Percentiles rank a stretch among this genome's conserved stretches.
Conservation (phyloP, 371 early-diverging fungal species). For the Saksenaea vasiformis region DNA sequence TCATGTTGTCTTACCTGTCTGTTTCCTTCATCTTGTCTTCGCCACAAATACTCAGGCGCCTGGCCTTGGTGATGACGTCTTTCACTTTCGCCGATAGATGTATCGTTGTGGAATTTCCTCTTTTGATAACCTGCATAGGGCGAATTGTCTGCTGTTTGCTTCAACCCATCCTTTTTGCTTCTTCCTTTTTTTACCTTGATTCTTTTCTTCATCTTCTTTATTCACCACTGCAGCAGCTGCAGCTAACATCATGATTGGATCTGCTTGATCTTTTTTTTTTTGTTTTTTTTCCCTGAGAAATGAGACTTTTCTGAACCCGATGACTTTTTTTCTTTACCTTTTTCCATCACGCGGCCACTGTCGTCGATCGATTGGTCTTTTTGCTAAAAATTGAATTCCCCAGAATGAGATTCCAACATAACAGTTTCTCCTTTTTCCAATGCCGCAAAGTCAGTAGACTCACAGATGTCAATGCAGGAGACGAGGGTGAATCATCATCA, state of each 20-base stretch:
- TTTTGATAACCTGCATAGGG: constrained; percentile 3
- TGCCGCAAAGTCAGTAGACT: constrained; percentile 6
- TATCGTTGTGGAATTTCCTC: constrained; percentile 1
- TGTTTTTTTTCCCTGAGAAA: too few relatives aligned
- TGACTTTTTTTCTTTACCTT: too few relatives aligned
- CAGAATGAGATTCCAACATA: constrained; percentile 2
- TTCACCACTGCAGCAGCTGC: constrained; percentile 49
- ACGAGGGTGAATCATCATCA: constrained; percentile 1
- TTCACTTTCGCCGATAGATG: background rate
- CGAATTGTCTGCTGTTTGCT: background rate
- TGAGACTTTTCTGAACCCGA: too few relatives aligned
- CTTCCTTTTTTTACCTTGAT: background rate
- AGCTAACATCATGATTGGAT: constrained; percentile 47
- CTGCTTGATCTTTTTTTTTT: constrained; percentile 19
- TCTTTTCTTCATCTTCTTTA: constrained; percentile 19
- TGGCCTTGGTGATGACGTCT: background rate
- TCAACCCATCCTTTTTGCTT: background rate
- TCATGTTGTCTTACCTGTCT: constrained; percentile 10
- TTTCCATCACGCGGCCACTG: background rate
- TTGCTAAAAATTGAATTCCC: constrained; percentile 4
- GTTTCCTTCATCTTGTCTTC: background rate
- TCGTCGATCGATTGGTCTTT: constrained; percentile 2
- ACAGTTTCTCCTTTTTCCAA: background rate
- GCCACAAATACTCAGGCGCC: background rate
- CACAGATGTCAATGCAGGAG: constrained; percentile 9